Conservation (phyloP, 2,329 filamentous ascomycete species). For the Epichloe scottii region DNA sequence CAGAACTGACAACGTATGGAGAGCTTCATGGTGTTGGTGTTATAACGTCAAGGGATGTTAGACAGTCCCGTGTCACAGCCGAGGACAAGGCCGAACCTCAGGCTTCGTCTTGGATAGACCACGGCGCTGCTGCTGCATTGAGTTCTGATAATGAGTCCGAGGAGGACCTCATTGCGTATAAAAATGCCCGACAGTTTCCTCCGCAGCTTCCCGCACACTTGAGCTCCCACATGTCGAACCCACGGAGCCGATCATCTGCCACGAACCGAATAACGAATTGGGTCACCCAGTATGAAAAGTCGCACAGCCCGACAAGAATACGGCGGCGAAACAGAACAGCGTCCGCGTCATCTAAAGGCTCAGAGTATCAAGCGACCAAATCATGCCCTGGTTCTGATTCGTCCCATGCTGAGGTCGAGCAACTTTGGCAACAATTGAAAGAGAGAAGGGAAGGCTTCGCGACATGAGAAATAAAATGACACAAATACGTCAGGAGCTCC, state of each 20-base stretch:
- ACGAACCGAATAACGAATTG: constrained; percentile 22
- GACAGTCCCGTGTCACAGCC: not conserved
- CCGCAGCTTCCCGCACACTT: constrained; percentile 18
- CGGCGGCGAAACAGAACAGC: constrained; percentile 5
- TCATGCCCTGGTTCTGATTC: constrained; percentile 4
- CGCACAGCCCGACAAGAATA: constrained; percentile 12
- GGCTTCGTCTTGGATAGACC: constrained; percentile 4
- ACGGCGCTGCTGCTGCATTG: not conserved
- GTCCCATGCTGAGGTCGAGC: constrained; percentile 20
- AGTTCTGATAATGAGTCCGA: constrained; percentile 15
- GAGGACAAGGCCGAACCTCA: not conserved
- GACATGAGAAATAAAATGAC: constrained; percentile 21
- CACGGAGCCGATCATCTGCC: constrained; percentile 15
- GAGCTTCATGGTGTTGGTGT: not conserved
- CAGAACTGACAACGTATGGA: not conserved
- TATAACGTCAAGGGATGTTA: not conserved
- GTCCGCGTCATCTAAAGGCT: constrained; percentile 4
- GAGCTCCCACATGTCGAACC: constrained; percentile 9
- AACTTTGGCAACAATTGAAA: constrained; percentile 24
- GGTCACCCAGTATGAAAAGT: constrained; percentile 20
- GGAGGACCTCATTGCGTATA: constrained; percentile 17
- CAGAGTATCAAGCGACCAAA: constrained; percentile 1
- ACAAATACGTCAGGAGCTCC: constrained; percentile 18
- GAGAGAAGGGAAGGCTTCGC: constrained; percentile 18
- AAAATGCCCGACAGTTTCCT: constrained; percentile 20